Evolutionary conservation across 2,329 filamentous ascomycete species (phyloP).

Genomic region (Penicillium decumbens): DNA sequence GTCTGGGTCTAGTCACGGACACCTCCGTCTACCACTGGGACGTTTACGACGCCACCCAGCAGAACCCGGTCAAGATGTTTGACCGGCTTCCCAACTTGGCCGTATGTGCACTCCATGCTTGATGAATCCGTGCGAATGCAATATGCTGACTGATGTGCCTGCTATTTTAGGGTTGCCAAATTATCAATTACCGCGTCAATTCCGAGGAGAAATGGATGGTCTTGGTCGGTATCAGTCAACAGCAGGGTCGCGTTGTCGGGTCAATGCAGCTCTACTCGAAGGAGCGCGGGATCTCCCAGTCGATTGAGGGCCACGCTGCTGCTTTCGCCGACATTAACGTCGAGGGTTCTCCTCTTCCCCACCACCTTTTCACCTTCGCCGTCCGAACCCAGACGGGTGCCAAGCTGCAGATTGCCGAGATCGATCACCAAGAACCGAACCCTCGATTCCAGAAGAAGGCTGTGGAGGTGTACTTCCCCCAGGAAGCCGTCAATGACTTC

Average conservation of each 20-base stretch:
- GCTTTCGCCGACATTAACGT: conserved; percentile 85
- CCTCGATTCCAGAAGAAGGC: conserved; percentile 90
- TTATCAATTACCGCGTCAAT: conserved; percentile 98
- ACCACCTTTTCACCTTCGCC: conserved; percentile 94
- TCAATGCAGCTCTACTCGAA: conserved; percentile 97
- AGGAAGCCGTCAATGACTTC: conserved; percentile 94
- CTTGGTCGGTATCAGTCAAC: conserved; percentile 89
- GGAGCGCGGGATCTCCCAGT: conserved; percentile 93
- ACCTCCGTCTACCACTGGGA: conserved; percentile 96
- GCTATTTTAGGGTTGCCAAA: conserved; percentile 75
- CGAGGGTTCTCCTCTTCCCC: conserved; percentile 82
- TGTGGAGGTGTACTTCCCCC: conserved; percentile 95
- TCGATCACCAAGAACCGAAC: conserved; percentile 87
- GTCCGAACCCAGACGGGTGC: conserved; percentile 84
- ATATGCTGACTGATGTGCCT: conserved; percentile 4
- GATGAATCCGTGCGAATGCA: neutral
- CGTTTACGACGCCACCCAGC: conserved; percentile 78
- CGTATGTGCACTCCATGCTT: conserved; percentile 50
- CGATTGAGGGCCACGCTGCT: conserved; percentile 94
- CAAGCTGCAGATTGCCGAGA: conserved; percentile 96
- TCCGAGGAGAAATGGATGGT: conserved; percentile 98
- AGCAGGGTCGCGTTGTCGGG: conserved; percentile 87
- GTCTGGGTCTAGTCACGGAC: conserved; percentile 85
- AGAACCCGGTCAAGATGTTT: conserved; percentile 81
- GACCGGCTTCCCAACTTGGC: conserved; percentile 86